Base-by-base conservation (phyloP, 306 rosid genomes). In the Begonia loranthoides region DNA sequence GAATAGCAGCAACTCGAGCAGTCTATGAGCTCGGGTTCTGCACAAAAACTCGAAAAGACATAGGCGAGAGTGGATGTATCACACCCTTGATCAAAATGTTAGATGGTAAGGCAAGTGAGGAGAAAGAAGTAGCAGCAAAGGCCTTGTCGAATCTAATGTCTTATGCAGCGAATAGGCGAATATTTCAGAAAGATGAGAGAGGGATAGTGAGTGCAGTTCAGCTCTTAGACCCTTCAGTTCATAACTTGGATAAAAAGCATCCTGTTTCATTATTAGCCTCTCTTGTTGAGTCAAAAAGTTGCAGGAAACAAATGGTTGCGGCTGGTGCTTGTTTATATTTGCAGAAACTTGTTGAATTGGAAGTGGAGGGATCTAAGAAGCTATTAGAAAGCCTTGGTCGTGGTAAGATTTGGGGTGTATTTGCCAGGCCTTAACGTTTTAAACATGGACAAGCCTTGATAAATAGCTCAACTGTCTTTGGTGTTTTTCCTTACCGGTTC, bases 401-500 rank as follows among this genome's bases (percentile, higher is more conserved):
- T 46, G 81, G 94, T 55, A 86, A 82, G 74, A 80, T 86, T 7
- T 90, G 94, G 95, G 94, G 95, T 39, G 87, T 90, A 56, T 90
- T 90, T 67, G 62, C 81, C 39, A 76, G 95, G 76, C 71, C 85
- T 73, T 79, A 81, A 62, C 63, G 45, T 48, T 45, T 28, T 41
- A 56, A 51, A 43, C 52, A 57, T 28, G 12, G 28, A 17, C 41
- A 46, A 13, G 58, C 21, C 53, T 38, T 28, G 36, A 28, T 28
- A 28, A 8, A 4, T 28, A 7, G 8, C 36, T 0, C 36, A 3
- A 28, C 36, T 28, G 9, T 28, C 36, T 28, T 28, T 28, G 8
- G 36, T 28, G 36, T 28, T 28, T 28, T 28, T 28, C 36, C 36
- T 28, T 28, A 7, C 5, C 36, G 36, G 36, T 28, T 28, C 8